A percentile compares a stretch with the other conserved stretches of the same genome.
phyloP scores from a whole-genome alignment of 1,139 yeast species.

The Yamadazyma blattariae region DNA sequence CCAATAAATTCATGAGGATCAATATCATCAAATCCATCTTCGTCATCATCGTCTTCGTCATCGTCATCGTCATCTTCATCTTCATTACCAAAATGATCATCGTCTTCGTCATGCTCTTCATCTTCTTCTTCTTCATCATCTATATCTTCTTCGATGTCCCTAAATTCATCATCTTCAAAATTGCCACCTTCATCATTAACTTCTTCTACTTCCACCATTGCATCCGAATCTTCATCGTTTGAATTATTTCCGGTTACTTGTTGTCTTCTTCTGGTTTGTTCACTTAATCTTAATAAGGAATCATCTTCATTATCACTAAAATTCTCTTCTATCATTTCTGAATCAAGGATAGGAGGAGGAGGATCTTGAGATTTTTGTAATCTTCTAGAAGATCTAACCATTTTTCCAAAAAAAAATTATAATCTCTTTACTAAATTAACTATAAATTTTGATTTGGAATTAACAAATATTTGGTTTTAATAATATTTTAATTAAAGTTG shows the following conservation, averaged over 20 bases:
- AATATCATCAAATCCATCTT: constrained; percentile 17
- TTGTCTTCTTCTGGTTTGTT: constrained; percentile 18
- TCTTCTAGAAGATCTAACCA: constrained; percentile 3
- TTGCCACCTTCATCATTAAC: constrained; percentile 2
- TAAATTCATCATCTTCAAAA: constrained; percentile 13
- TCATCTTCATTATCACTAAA: constrained; percentile 21
- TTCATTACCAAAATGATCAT: constrained; percentile 12
- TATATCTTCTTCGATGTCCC: constrained; percentile 8
- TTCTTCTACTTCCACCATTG: constrained; percentile 5
- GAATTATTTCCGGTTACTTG: not conserved
- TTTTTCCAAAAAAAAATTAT: too few species aligned
- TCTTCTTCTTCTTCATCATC: constrained; percentile 9
- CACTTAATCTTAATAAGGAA: constrained; percentile 21
- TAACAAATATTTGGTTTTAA: too few species aligned
- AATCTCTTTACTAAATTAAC: too few species aligned
- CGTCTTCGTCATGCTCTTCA: constrained; percentile 7
- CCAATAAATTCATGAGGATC: constrained; percentile 26
- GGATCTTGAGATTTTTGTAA: not conserved
- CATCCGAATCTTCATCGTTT: constrained; percentile 4
- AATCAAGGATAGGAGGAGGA: constrained; percentile 3
- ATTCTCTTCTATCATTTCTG: constrained; percentile 14
- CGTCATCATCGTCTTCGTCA: constrained; percentile 16
- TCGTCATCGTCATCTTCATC: constrained; percentile 15
- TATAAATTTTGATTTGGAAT: too few species aligned
- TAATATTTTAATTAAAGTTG: too few species aligned